phyloP scores from a whole-genome alignment of 768 basidiomycete species.

The Austroboletus eburneus region DNA sequence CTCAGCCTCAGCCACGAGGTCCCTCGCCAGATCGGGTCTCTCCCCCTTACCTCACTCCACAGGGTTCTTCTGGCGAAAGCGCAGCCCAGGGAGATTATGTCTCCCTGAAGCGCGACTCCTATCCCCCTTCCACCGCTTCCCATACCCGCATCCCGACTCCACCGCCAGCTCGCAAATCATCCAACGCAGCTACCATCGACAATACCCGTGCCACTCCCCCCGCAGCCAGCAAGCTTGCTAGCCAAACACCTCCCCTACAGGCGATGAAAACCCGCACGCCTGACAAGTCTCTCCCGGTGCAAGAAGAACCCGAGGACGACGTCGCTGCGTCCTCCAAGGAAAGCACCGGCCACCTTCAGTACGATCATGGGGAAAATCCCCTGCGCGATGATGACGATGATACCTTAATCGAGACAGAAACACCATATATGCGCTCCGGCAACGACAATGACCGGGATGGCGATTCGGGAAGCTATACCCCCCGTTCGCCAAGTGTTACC shows the following conservation, averaged over 20 bases:
- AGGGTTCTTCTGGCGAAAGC: slow-evolving; percentile 43
- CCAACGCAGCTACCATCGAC: slow-evolving; percentile 16
- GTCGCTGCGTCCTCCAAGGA: slow-evolving; percentile 34
- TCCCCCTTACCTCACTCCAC: slow-evolving; percentile 46
- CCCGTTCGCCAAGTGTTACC: slow-evolving; percentile 60
- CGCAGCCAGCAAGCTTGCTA: slow-evolving; percentile 36
- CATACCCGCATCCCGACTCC: slow-evolving; percentile 29
- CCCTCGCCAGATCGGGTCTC: slow-evolving; percentile 54
- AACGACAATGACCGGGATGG: slow-evolving; percentile 38
- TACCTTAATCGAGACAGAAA: slow-evolving; percentile 42
- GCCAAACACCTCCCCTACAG: slow-evolving; percentile 55
- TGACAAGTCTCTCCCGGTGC: slow-evolving; percentile 70
- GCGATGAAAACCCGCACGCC: slow-evolving; percentile 53
- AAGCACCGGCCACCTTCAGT: slow-evolving; percentile 36
- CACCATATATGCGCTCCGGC: slow-evolving; percentile 31
- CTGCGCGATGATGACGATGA: slow-evolving; percentile 45
- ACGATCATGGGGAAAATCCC: slow-evolving; percentile 33
- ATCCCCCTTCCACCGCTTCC: slow-evolving; percentile 28
- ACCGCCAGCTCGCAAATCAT: slow-evolving; percentile 23
- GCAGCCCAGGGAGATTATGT: slow-evolving; percentile 39
- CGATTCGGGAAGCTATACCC: slow-evolving; percentile 58
- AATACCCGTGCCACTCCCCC: slow-evolving; percentile 34
- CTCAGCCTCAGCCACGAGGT: slow-evolving; percentile 35
- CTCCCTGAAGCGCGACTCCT: slow-evolving; percentile 44
- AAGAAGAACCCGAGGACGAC: slow-evolving; percentile 75